Conservation (phyloP, 1,284 basidiomycete genomes). For the Ceratorhiza oryzae-sativae region DNA sequence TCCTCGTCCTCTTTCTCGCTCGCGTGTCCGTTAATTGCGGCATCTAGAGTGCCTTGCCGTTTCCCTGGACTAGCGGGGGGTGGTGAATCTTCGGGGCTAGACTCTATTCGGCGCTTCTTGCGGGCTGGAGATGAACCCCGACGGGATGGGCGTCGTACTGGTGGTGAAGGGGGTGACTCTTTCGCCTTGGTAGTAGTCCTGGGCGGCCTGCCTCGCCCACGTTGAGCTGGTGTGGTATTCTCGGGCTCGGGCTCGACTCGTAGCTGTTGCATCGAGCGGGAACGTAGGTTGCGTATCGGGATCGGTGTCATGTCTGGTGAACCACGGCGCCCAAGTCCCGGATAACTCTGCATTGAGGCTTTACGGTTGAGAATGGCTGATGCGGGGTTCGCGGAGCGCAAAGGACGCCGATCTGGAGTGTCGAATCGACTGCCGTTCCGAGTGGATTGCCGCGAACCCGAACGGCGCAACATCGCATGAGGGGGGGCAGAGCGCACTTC, state of each 20-base stretch:
- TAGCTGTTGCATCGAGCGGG: conserved; percentile 23
- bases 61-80: conserved; percentile 20
- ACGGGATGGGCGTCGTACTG: neutral
- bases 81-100: conserved; percentile 31
- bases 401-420: conserved; percentile 25
- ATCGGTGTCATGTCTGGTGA: conserved; percentile 38
- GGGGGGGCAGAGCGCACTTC: conserved; percentile 40
- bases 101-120: conserved; percentile 35
- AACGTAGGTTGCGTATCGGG: conserved; percentile 43
- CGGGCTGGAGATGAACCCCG: conserved; percentile 22
- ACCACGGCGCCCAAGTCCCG: conserved; percentile 18
- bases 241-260: conserved; percentile 43
- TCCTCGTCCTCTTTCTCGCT: conserved; percentile 17
- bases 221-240: conserved; percentile 48
- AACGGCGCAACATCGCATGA: conserved; percentile 27
- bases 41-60: conserved; percentile 47
- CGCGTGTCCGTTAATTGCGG: conserved; percentile 41
- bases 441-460: conserved; percentile 26
- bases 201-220: conserved; percentile 23
- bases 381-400: conserved; percentile 17
- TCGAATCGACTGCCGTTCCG: conserved; percentile 6
- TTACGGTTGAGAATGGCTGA: conserved; percentile 19
- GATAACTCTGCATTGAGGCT: conserved; percentile 21
- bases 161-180: neutral
- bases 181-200: neutral